Base-by-base conservation (phyloP, 768 basidiomycete genomes). In the Filobasidium floriforme region DNA sequence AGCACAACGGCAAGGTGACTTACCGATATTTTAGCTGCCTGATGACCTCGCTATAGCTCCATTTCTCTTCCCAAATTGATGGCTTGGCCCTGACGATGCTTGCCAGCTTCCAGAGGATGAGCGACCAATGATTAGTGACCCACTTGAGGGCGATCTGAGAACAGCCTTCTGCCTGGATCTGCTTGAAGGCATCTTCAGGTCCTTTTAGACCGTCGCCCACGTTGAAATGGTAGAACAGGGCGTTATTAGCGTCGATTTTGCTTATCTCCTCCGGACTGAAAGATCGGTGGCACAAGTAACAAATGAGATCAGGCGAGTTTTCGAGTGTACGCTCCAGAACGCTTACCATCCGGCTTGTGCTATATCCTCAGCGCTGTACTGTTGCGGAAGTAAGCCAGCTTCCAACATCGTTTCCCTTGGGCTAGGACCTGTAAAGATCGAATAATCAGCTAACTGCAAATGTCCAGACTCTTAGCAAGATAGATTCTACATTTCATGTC, bases 101-200 rank as follows among this genome's bases (percentile, higher is more conserved):
- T 2, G 92, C 90, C 24, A 96, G 79, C 79, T 99, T 99, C 96
- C 96, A 99, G 2, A 99, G 82, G 37, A 98, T 85, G 54, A 92
- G 79, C 11, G 80, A 77, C 89, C 92, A 99, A 71, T 96, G 92
- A 72, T 97, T 97, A 60, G 88, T 84, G 0, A 96, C 86, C 96
- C 96, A 99, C 26, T 81, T 78, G 69, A 85, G 81, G 9, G 86
- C 89, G 1, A 85, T 89, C 26, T 90, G 82, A 1, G 73, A 75
- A 68, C 90, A 92, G 2, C 73, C 69, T 7, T 70, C 71, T 12
- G 57, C 55, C 22, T 71, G 61, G 19, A 80, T 49, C 1, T 62
- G 49, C 15, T 62, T 32, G 26, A 71, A 62, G 11, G 74, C 73
- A 1, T 70, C 66, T 12, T 52, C 60, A 1, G 62, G 51, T 7